Conservation (phyloP, 1,284 basidiomycete species). For the Ceratobasidium sp. region DNA sequence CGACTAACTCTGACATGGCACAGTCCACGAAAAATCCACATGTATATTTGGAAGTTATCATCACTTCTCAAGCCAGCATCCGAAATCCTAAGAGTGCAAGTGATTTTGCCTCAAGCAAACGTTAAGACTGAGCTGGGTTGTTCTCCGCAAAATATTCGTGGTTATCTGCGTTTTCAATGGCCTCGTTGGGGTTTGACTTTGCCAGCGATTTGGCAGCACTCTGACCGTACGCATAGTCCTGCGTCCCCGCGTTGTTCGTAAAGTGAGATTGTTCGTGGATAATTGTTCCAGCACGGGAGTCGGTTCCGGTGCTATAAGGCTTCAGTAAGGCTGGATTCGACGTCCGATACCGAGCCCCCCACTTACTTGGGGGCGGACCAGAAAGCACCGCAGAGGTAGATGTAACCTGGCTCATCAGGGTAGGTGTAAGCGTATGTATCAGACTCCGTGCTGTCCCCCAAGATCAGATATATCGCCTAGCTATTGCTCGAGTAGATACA, state of each 20-base stretch:
- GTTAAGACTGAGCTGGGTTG: slow-evolving; percentile 36
- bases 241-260: slow-evolving; percentile 35
- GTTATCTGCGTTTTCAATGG: slow-evolving; percentile 33
- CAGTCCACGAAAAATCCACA: background rate
- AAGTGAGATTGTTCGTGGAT: slow-evolving; percentile 42
- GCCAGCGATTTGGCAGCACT: slow-evolving; percentile 25
- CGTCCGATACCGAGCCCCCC: no score
- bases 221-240: slow-evolving; percentile 39
- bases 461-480: background rate
- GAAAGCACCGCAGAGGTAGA: slow-evolving; percentile 41
- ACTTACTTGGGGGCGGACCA: slow-evolving; percentile 39
- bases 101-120: background rate
- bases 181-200: slow-evolving; percentile 14
- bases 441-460: background rate
- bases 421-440: slow-evolving; percentile 28
- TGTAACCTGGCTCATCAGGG: slow-evolving; percentile 22
- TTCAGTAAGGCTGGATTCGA: background rate
- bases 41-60: no score
- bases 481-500: background rate
- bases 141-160: slow-evolving; percentile 40
- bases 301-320: slow-evolving; percentile 33
- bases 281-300: slow-evolving; percentile 40
- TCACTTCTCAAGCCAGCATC: no score
- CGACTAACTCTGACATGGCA: background rate
- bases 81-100: no score